phyloP scores from a whole-genome alignment of 331 rosid genomes.

The Saraca asoca region DNA sequence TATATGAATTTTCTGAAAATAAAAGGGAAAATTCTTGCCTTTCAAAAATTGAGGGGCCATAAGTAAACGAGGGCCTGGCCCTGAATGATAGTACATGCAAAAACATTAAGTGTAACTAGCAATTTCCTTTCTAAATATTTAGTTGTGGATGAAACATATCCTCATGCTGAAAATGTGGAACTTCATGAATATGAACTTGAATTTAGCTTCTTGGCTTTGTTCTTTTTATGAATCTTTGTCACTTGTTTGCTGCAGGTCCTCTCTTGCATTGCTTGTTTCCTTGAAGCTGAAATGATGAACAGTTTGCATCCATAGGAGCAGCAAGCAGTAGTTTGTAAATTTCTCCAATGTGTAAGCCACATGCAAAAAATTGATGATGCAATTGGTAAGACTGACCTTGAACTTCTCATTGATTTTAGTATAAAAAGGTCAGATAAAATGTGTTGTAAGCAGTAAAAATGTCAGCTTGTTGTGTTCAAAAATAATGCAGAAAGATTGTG shows the following conservation, averaged over 20 bases:
- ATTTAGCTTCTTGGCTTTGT: too few species aligned
- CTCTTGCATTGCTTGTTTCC: constrained; percentile 34
- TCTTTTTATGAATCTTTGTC: constrained; percentile 14
- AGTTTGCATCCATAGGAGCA: constrained; percentile 26
- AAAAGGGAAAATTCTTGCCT: too few species aligned
- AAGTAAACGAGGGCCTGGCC: too few species aligned
- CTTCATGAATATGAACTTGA: too few species aligned
- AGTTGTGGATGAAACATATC: too few species aligned
- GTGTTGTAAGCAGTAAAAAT: constrained; percentile 41
- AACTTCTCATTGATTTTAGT: constrained; percentile 29
- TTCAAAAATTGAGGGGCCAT: too few species aligned
- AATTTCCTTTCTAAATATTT: too few species aligned
- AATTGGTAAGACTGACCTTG: constrained; percentile 31
- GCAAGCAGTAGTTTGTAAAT: constrained; percentile 31
- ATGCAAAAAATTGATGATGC: constrained; percentile 36
- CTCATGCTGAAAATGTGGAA: too few species aligned
- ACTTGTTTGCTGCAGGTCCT: constrained; percentile 42
- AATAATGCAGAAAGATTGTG: constrained; percentile 40
- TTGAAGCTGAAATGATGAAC: constrained; percentile 26
- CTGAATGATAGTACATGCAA: too few species aligned
- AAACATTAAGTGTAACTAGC: too few species aligned
- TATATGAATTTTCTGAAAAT: too few species aligned
- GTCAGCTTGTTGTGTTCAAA: constrained; percentile 29
- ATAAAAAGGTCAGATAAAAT: constrained; percentile 37
- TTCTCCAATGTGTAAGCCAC: constrained; percentile 29